A percentile compares a stretch with the other conserved stretches of the same genome.
Conservation (phyloP, 805 yeast species). For the Debaryomyces hansenii region DNA sequence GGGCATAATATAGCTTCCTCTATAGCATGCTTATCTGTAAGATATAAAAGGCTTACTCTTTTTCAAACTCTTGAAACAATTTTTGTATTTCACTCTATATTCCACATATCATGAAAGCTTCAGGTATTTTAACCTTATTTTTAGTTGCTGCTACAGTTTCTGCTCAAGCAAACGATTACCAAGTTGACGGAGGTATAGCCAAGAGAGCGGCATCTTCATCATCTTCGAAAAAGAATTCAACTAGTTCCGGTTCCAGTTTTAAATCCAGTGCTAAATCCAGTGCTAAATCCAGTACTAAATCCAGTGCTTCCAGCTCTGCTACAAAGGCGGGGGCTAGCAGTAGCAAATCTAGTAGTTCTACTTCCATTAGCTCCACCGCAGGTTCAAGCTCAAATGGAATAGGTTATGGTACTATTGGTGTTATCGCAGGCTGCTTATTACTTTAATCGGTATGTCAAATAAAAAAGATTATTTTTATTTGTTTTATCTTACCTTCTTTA, state of each 20-base stretch:
- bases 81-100: no score
- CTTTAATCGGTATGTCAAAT: conserved; percentile 11
- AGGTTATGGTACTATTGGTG: conserved; percentile 20
- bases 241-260: neutral
- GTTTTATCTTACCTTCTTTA: neutral
- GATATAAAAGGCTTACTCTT: no score
- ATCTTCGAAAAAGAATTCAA: conserved; percentile 2
- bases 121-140: conserved; percentile 2
- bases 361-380: conserved; percentile 3
- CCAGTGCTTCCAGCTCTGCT: conserved; percentile 5
- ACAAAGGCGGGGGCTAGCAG: neutral
- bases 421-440: conserved; percentile 25
- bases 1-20: no score
- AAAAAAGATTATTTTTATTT: neutral
- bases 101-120: neutral
- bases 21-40: no score
- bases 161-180: conserved; percentile 4
- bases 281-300: neutral
- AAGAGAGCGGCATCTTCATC: conserved; percentile 6
- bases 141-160: conserved; percentile 1
- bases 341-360: conserved; percentile 1
- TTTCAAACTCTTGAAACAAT: no score
- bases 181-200: conserved; percentile 2
- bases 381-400: conserved; percentile 7
- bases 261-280: conserved; percentile 1